Conservation (phyloP, 2,329 filamentous ascomycete genomes). For the Emergomyces orientalis region DNA sequence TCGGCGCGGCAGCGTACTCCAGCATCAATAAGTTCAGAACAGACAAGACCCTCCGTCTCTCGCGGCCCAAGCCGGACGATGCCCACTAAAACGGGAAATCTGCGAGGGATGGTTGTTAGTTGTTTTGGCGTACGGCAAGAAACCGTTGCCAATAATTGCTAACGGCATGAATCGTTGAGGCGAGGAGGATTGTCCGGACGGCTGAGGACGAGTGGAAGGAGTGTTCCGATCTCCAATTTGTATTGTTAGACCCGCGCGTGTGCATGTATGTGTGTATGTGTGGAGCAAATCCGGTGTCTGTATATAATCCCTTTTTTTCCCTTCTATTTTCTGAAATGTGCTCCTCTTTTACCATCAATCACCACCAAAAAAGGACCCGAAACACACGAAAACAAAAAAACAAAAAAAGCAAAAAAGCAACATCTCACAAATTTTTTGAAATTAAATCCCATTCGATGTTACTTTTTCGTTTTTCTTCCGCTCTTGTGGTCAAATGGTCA, state of each 20-base stretch:
- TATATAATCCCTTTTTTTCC: not conserved
- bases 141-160: not conserved
- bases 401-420: not conserved
- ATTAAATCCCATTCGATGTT: not conserved
- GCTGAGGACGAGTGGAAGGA: not conserved
- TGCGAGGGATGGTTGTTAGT: not conserved
- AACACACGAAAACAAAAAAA: not conserved
- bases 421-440: not conserved
- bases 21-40: conserved; percentile 68
- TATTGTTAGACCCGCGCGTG: conserved; percentile 9
- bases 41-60: conserved; percentile 87
- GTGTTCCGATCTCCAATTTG: conserved; percentile 8
- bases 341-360: not conserved
- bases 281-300: not conserved
- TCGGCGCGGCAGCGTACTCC: conserved; percentile 75
- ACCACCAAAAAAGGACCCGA: too few species aligned
- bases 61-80: conserved; percentile 52
- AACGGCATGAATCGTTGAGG: conserved; percentile 3
- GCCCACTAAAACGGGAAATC: conserved; percentile 19
- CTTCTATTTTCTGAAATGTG: not conserved
- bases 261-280: not conserved
- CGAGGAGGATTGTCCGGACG: not conserved
- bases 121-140: not conserved
- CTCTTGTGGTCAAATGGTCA: not conserved
- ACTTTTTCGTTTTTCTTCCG: not conserved